These are phyloP conservation scores for Podila verticillata DNA, from an alignment of 192 early-diverging fungal genomes.

Conservation along the genomic window DNA sequence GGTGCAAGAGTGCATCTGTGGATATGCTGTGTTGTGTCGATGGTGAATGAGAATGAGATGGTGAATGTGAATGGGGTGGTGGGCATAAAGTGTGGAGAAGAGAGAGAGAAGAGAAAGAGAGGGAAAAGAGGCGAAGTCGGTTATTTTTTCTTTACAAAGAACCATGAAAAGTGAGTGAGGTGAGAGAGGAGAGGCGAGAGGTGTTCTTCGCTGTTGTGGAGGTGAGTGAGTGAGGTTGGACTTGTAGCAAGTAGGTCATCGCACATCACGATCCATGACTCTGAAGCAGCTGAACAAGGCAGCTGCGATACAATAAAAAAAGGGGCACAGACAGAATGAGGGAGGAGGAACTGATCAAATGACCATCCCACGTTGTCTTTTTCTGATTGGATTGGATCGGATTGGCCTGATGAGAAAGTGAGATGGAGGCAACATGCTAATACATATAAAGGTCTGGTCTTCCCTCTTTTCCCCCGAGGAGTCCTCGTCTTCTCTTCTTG, in stretches of 20 bases:
- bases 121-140: background rate
- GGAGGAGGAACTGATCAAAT: background rate
- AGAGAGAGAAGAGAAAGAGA: background rate
- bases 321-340: background rate
- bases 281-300: no score
- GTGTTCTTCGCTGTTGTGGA: background rate
- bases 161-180: no score
- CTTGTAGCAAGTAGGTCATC: no score
- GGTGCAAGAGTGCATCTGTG: no score
- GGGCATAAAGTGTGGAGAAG: background rate
- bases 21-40: no score
- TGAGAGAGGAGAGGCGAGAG: background rate
- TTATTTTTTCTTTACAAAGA: background rate
- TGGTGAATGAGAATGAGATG: background rate
- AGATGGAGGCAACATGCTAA: background rate
- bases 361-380: no score
- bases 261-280: no score
- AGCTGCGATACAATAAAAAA: background rate
- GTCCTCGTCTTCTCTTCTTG: no score
- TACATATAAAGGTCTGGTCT: no score
- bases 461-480: no score
- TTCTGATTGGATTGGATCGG: no score
- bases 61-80: background rate
- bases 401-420: background rate
- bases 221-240: no score